phyloP scores from a whole-genome alignment of 2,329 filamentous ascomycete genomes.

The Camptophora hylomeconis region DNA sequence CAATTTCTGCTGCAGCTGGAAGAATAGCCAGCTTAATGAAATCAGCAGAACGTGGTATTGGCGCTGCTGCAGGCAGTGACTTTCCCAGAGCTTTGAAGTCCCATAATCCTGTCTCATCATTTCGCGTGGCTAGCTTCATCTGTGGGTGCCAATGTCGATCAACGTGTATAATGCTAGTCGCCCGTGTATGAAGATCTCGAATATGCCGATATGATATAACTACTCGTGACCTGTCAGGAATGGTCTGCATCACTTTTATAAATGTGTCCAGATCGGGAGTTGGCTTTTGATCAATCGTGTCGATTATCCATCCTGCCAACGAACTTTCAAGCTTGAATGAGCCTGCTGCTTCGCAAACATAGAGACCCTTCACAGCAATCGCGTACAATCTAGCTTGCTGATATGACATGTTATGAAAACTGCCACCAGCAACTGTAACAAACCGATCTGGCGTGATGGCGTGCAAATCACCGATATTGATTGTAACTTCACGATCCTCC shows the following conservation, averaged over 20 bases:
- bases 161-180: conserved; percentile 82
- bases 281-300: conserved; percentile 82
- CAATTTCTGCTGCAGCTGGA: conserved; percentile 79
- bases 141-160: conserved; percentile 93
- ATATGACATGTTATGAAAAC: conserved; percentile 93
- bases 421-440: conserved; percentile 81
- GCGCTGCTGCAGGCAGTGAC: conserved; percentile 59
- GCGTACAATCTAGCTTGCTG: conserved; percentile 95
- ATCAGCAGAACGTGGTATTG: conserved; percentile 63
- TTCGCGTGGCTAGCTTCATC: conserved; percentile 84
- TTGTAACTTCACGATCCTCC: conserved; percentile 69
- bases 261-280: conserved; percentile 80
- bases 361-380: conserved; percentile 83
- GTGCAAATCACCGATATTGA: conserved; percentile 80
- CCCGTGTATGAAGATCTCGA: conserved; percentile 82
- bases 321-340: conserved; percentile 90
- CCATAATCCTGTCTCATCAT: conserved; percentile 83
- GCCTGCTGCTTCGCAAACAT: conserved; percentile 84
- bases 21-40: conserved; percentile 89
- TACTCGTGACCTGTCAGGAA: conserved; percentile 69
- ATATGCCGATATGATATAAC: conserved; percentile 95
- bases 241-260: conserved; percentile 75
- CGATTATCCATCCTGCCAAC: conserved; percentile 85
- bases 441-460: conserved; percentile 92
- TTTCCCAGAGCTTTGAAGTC: conserved; percentile 82